These are phyloP conservation scores for Penicillium hordei DNA, from an alignment of 2,329 filamentous ascomycete species.

Conservation along the genomic window DNA sequence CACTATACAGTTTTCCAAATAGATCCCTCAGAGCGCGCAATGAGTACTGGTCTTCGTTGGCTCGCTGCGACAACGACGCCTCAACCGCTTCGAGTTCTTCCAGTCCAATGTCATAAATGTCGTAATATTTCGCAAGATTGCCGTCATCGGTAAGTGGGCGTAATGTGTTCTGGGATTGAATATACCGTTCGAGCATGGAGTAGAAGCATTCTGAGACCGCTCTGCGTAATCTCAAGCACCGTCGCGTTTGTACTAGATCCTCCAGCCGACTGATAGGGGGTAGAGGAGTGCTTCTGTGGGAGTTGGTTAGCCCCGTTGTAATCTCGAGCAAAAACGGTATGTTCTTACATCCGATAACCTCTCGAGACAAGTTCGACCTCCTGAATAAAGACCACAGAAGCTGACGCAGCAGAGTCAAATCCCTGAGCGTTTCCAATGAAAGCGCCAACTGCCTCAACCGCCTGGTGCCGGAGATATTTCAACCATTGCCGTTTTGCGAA, in stretches of 20 bases:
- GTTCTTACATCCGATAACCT: slow-evolving; percentile 75
- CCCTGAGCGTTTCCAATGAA: slow-evolving; percentile 75
- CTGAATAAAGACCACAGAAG: slow-evolving; percentile 79
- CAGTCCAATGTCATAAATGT: slow-evolving; percentile 78
- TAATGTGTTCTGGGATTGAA: slow-evolving; percentile 66
- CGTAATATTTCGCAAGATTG: slow-evolving; percentile 88
- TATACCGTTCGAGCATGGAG: slow-evolving; percentile 69
- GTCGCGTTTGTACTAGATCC: slow-evolving; percentile 72
- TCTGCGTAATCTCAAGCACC: slow-evolving; percentile 77
- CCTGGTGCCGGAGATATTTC: slow-evolving; percentile 72
- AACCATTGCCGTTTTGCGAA: slow-evolving; percentile 80
- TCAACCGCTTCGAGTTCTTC: slow-evolving; percentile 71
- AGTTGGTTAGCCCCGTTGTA: slow-evolving; percentile 17
- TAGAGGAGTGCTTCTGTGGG: slow-evolving; percentile 73
- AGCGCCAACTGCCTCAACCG: slow-evolving; percentile 65
- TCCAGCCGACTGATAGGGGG: slow-evolving; percentile 92
- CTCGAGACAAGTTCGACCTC: slow-evolving; percentile 94
- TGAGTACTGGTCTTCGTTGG: slow-evolving; percentile 75
- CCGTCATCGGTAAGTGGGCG: slow-evolving; percentile 73
- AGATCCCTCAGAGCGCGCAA: slow-evolving; percentile 77
- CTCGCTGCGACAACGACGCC: slow-evolving; percentile 61
- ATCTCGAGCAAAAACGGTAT: background rate
- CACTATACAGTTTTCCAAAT: slow-evolving; percentile 74
- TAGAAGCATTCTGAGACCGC: slow-evolving; percentile 69
- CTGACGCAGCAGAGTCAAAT: slow-evolving; percentile 74